Evolutionary conservation across 2,329 filamentous ascomycete species (phyloP), one percentile per base, ranked within the genome.

Genomic region (Neopestalotiopsis rosae): DNA sequence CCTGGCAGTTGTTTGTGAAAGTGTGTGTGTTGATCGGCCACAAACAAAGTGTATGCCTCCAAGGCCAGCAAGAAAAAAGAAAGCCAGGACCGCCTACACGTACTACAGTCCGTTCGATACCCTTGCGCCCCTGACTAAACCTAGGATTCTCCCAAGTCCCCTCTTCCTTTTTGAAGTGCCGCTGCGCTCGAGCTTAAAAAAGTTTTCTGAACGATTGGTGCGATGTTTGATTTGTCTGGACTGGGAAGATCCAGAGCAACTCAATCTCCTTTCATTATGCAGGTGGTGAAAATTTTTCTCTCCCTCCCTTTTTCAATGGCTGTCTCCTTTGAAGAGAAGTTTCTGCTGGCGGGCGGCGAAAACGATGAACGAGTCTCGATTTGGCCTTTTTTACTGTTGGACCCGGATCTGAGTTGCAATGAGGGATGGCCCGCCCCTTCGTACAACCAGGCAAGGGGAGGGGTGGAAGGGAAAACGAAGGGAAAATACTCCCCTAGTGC

Each of bases 361-460:
- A 38, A 38, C 34, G 20, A 52, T n/a, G 45, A 9, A 52, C 45
- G 45, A 52, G 45, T 52, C 45, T 52, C 45, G 45, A 52, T n/a
- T 14, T 52, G 45, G 45, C 45, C n/a, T 52, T 52, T 52, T n/a
- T n/a, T 6, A 17, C 17, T 49, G 45, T 24, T 52, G n/a, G 45
- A 52, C 45, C 45, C 45, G 45, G 45, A 52, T 52, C 45, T 52
- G 45, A 52, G 45, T 24, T 52, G 17, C 45, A 52, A 52, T 52
- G 45, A 52, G 45, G 45, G 45, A 52, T 52, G 45, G 45, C 45
- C 45, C 45, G 45, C 45, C 45, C 45, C 45, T n/a, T 52, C 45
- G 45, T 52, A 52, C 20, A 20, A 52, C 45, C 17, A 52, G 45
- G 20, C 6, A 17, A 52, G 45, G 45, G 45, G 20, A 9, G 17